phyloP scores from a whole-genome alignment of 2,329 filamentous ascomycete genomes.

The Fusarium tanahbumbuense region DNA sequence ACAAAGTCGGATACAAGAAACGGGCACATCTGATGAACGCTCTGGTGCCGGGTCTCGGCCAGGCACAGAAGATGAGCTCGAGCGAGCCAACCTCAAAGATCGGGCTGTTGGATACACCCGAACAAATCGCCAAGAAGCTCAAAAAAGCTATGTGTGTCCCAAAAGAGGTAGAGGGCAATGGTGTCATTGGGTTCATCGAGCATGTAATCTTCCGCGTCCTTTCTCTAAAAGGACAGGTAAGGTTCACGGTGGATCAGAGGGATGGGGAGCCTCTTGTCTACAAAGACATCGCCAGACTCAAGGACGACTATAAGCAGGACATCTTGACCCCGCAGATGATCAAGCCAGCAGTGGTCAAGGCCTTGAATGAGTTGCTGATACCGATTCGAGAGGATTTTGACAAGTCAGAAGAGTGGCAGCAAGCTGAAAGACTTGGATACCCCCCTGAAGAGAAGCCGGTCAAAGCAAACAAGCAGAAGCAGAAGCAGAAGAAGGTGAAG shows the following conservation, averaged over 20 bases:
- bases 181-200: neutral
- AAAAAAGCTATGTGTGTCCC: neutral
- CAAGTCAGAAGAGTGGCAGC: neutral
- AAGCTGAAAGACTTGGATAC: fast-evolving
- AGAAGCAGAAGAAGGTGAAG: neutral
- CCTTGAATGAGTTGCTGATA: neutral
- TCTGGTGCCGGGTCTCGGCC: neutral
- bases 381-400: neutral
- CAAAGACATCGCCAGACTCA: neutral
- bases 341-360: neutral
- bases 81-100: conserved; percentile 6
- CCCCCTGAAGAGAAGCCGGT: fast-evolving
- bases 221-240: neutral
- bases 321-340: neutral
- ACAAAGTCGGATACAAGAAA: neutral
- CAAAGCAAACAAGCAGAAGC: neutral
- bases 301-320: neutral
- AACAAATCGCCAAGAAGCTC: neutral
- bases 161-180: neutral
- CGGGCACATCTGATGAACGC: conserved; percentile 3
- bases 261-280: neutral
- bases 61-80: conserved; percentile 11
- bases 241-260: neutral
- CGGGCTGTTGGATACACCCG: fast-evolving
- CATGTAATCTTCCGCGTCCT: neutral